Evolutionary conservation across 352 stramenopile genomes (phyloP).

Genomic region (Pythium grandisporangium): DNA sequence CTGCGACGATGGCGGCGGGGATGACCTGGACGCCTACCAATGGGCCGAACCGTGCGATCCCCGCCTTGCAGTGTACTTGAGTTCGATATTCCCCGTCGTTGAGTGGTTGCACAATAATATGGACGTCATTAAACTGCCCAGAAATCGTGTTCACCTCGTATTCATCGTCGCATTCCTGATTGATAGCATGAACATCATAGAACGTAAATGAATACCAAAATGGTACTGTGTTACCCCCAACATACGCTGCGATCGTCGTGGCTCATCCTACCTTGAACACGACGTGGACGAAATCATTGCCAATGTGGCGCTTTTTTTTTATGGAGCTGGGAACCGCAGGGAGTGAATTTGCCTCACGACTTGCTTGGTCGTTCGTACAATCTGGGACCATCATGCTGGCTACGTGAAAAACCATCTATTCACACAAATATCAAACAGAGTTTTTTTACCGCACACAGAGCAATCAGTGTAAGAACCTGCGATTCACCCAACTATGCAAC

Average conservation of each 20-base stretch:
- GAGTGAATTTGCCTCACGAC: too few relatives aligned
- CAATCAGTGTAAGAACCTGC: too few relatives aligned
- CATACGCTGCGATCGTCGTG: background rate
- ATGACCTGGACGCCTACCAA: constrained; percentile 71
- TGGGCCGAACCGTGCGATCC: constrained; percentile 65
- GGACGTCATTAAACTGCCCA: constrained; percentile 82
- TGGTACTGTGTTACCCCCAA: background rate
- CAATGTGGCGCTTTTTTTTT: constrained; percentile 86
- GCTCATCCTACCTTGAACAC: constrained; percentile 43
- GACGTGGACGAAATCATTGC: constrained; percentile 85
- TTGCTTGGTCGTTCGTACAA: constrained; percentile 4
- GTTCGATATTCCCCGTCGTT: constrained; percentile 68
- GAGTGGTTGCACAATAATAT: constrained; percentile 80
- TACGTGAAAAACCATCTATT: constrained; percentile 83
- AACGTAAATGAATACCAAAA: background rate
- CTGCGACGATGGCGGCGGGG: constrained; percentile 43
- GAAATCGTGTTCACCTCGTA: constrained; percentile 71
- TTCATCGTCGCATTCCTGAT: constrained; percentile 59
- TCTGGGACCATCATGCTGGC: constrained; percentile 72
- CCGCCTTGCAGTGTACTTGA: constrained; percentile 61
- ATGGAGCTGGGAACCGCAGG: constrained; percentile 14
- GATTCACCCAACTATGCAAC: too few relatives aligned
- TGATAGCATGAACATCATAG: background rate
- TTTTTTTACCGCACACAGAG: background rate
- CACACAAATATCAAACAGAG: background rate